These are phyloP conservation scores for Hansfordia pulvinata DNA, from an alignment of 2,329 filamentous ascomycete genomes.

Conservation along the genomic window DNA sequence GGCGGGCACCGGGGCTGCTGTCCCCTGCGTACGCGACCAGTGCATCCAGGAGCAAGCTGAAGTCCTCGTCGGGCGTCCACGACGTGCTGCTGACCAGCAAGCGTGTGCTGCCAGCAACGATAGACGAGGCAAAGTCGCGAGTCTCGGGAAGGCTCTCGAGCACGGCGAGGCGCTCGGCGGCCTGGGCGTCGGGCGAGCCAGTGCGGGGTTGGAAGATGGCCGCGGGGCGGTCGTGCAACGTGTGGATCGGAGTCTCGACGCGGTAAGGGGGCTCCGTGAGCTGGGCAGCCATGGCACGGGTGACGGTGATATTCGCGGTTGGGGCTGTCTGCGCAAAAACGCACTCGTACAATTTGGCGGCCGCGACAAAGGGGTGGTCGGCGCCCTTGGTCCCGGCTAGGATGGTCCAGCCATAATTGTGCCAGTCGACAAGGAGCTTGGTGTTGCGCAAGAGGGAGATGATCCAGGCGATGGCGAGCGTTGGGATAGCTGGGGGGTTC, in stretches of 20 bases:
- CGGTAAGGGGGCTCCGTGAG: constrained; percentile 50
- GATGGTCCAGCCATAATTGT: constrained; percentile 97
- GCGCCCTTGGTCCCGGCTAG: constrained; percentile 47
- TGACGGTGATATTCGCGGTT: constrained; percentile 72
- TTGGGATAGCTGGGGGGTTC: constrained; percentile 93
- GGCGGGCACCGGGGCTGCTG: constrained; percentile 18
- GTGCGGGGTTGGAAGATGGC: constrained; percentile 63
- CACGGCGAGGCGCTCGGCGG: constrained; percentile 45
- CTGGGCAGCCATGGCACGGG: constrained; percentile 71
- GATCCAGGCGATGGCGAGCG: constrained; percentile 61
- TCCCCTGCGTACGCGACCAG: constrained; percentile 66
- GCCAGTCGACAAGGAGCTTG: constrained; percentile 86
- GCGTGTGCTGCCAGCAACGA: constrained; percentile 43
- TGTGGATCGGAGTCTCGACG: constrained; percentile 50
- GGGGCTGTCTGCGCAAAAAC: constrained; percentile 54
- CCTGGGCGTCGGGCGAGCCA: constrained; percentile 22
- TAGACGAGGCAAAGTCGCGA: constrained; percentile 38
- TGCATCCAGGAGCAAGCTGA: constrained; percentile 73
- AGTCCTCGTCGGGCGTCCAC: constrained; percentile 96
- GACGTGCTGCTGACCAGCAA: constrained; percentile 88
- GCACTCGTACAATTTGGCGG: constrained; percentile 69
- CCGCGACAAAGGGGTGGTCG: constrained; percentile 58
- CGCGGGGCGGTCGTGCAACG: constrained; percentile 79
- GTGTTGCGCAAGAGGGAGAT: constrained; percentile 68
- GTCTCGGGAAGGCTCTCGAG: constrained; percentile 55